Conservation (phyloP, 2,329 filamentous ascomycete species). For the Teratosphaeria zuluensis region DNA sequence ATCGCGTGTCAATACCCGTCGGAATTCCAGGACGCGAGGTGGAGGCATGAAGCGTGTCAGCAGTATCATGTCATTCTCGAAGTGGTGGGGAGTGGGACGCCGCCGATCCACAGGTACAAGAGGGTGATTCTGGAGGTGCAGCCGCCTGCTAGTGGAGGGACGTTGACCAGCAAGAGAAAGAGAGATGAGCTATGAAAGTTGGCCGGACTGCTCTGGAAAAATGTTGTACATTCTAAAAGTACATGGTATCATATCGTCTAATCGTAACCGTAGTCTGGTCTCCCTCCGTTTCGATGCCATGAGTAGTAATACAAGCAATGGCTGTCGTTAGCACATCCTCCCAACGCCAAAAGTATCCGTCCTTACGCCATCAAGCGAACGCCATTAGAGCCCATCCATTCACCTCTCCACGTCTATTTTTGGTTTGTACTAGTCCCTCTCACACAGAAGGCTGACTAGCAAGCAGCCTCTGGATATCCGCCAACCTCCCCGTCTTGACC, state of each 20-base stretch:
- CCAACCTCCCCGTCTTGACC: constrained; percentile 35
- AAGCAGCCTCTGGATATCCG: constrained; percentile 35
- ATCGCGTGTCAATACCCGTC: neutral
- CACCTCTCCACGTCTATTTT: too few relatives aligned
- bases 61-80: neutral
- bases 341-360: neutral
- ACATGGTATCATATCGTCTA: neutral
- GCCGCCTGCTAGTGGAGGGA: too few relatives aligned
- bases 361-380: neutral
- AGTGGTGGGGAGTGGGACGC: neutral
- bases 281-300: neutral
- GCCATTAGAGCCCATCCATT: neutral
- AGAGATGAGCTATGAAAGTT: neutral
- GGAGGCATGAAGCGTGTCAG: neutral
- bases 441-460: constrained; percentile 7
- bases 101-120: neutral
- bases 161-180: neutral
- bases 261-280: neutral
- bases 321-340: neutral
- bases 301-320: neutral
- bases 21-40: neutral
- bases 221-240: neutral
- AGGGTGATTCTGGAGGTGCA: neutral
- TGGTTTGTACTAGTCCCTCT: too few relatives aligned
- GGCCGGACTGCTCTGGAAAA: neutral